Percentiles rank a stretch among this genome's conserved stretches.
Evolutionary conservation across 495 filamentous ascomycete genomes (phyloP).

Genomic region (Daldinia caldariorum): DNA sequence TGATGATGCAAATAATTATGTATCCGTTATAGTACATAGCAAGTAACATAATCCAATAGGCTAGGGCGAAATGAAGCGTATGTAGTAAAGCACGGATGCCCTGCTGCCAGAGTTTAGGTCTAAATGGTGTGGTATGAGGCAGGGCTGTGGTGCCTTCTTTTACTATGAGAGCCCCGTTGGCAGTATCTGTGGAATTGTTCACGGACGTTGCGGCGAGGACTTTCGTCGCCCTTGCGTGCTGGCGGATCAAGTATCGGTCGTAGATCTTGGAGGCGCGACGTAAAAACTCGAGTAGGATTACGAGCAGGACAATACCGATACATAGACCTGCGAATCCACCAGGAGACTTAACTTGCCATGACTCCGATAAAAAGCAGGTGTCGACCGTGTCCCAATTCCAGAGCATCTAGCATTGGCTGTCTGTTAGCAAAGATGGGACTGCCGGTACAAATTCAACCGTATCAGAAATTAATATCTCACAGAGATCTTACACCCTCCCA

Average conservation of each 20-base stretch:
- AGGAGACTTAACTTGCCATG: constrained; percentile 70
- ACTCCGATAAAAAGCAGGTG: constrained; percentile 72
- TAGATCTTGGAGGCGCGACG: constrained; percentile 68
- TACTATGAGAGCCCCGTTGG: constrained; percentile 28
- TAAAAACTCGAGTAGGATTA: constrained; percentile 70
- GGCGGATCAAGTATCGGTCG: constrained; percentile 65
- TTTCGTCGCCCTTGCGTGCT: constrained; percentile 43
- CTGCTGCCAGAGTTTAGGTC: constrained; percentile 66
- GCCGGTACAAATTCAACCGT: neutral
- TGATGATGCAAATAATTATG: constrained; percentile 69
- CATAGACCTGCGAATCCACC: constrained; percentile 75
- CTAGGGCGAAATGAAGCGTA: constrained; percentile 73
- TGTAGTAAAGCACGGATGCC: constrained; percentile 69
- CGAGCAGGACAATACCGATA: constrained; percentile 72
- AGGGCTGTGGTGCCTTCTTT: constrained; percentile 20
- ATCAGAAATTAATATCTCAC: constrained; percentile 18
- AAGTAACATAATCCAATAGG: constrained; percentile 75
- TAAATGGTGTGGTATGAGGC: constrained; percentile 42
- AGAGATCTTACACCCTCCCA: constrained; percentile 33
- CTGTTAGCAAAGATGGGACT: neutral
- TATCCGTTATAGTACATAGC: constrained; percentile 74
- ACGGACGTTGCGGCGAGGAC: constrained; percentile 19
- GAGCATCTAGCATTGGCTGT: constrained; percentile 65
- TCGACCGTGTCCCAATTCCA: constrained; percentile 82
- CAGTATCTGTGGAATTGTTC: constrained; percentile 16